phyloP scores from a whole-genome alignment of 2,329 filamentous ascomycete species.

The Venturia effusa region DNA sequence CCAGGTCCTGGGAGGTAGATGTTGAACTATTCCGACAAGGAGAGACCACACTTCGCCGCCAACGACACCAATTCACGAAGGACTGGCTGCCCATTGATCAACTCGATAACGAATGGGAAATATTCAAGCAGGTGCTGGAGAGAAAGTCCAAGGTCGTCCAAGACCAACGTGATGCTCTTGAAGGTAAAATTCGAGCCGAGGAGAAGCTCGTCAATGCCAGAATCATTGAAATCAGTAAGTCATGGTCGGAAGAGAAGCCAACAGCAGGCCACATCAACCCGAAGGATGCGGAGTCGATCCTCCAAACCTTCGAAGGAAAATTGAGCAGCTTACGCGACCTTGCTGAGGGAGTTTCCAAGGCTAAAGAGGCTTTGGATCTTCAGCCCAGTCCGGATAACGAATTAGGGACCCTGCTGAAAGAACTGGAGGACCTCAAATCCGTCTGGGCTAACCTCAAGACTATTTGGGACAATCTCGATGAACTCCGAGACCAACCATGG shows the following conservation, averaged over 20 bases:
- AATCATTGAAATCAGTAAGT: slow-evolving; percentile 69
- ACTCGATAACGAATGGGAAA: slow-evolving; percentile 91
- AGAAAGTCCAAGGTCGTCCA: slow-evolving; percentile 93
- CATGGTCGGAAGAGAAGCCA: slow-evolving; percentile 96
- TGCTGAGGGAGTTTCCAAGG: slow-evolving; percentile 86
- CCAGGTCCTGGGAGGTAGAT: slow-evolving; percentile 88
- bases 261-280: slow-evolving; percentile 90
- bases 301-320: slow-evolving; percentile 71
- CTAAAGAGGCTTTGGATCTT: slow-evolving; percentile 91
- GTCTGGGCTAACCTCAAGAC: slow-evolving; percentile 94
- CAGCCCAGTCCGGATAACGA: slow-evolving; percentile 68
- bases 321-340: slow-evolving; percentile 80
- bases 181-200: slow-evolving; percentile 89
- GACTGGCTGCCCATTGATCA: slow-evolving; percentile 97
- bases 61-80: slow-evolving; percentile 84
- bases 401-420: slow-evolving; percentile 79
- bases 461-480: slow-evolving; percentile 93
- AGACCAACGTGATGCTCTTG: slow-evolving; percentile 88
- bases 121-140: slow-evolving; percentile 80
- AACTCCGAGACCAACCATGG: slow-evolving; percentile 87
- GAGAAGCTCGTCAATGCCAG: slow-evolving; percentile 85
- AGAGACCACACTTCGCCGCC: slow-evolving; percentile 79
- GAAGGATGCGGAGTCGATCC: slow-evolving; percentile 71
- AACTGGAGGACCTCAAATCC: slow-evolving; percentile 97
- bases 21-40: slow-evolving; percentile 94